phyloP scores from a whole-genome alignment of 2,329 filamentous ascomycete species.

The Dactylellina drechsleri region DNA sequence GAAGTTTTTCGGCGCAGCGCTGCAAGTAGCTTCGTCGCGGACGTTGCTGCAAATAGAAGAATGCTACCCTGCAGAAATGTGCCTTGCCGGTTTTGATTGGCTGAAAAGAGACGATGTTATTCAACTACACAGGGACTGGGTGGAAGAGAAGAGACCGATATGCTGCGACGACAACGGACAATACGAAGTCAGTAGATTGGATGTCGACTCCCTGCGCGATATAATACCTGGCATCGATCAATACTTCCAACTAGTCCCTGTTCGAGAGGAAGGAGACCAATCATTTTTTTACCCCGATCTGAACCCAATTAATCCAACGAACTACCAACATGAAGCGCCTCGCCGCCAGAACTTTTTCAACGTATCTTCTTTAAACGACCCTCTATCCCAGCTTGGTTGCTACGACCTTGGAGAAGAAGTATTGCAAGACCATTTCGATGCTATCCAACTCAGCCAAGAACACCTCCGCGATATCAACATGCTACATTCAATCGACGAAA shows the following conservation, averaged over 20 bases:
- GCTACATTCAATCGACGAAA: slow-evolving; percentile 60
- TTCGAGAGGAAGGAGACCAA: slow-evolving; percentile 40
- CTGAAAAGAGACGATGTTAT: slow-evolving; percentile 60
- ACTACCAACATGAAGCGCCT: slow-evolving; percentile 43
- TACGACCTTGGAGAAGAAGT: slow-evolving; percentile 65
- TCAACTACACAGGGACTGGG: slow-evolving; percentile 60
- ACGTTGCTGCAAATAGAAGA: slow-evolving; percentile 55
- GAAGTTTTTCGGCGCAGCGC: slow-evolving; percentile 61
- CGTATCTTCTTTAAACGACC: slow-evolving; percentile 47
- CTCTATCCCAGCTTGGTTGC: slow-evolving; percentile 61
- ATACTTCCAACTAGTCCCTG: slow-evolving; percentile 27
- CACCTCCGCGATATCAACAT: slow-evolving; percentile 60
- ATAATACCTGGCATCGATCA: slow-evolving; percentile 43
- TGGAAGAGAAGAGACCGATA: slow-evolving; percentile 57
- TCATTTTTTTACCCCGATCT: slow-evolving; percentile 50
- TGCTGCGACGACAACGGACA: slow-evolving; percentile 43
- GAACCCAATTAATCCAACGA: slow-evolving; percentile 39
- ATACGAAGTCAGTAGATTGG: slow-evolving; percentile 37
- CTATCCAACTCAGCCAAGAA: slow-evolving; percentile 64
- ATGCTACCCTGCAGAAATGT: slow-evolving; percentile 58
- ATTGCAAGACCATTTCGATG: slow-evolving; percentile 62
- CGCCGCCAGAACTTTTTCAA: slow-evolving; percentile 44
- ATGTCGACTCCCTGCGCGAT: slow-evolving; percentile 28
- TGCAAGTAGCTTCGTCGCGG: slow-evolving; percentile 54
- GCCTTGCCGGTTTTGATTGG: slow-evolving; percentile 61